These are phyloP conservation scores for Edaphochlamys debaryana DNA, from an alignment of 139 green algal genomes.

Conservation along the genomic window DNA sequence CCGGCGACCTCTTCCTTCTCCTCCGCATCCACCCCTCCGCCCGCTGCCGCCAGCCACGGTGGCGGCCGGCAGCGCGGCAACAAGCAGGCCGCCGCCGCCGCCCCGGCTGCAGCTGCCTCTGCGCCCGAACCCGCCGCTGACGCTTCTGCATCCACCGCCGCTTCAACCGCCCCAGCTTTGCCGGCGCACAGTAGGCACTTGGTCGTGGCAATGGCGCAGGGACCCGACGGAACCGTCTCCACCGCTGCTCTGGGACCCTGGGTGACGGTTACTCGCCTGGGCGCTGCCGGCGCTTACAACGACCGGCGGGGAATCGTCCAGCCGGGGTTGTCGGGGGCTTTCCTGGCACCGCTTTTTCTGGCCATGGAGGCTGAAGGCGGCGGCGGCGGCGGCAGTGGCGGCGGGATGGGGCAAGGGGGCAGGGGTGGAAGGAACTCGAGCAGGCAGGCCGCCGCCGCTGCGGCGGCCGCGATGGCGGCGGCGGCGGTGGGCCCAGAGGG, in stretches of 20 bases:
- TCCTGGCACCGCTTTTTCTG: background rate
- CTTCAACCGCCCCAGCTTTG: background rate
- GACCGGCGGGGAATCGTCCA: slow-evolving; percentile 18
- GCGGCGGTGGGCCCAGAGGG: background rate
- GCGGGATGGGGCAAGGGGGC: background rate
- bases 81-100: background rate
- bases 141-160: background rate
- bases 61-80: background rate
- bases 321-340: background rate
- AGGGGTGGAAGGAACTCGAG: background rate
- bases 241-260: slow-evolving; percentile 3
- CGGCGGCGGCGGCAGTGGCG: background rate
- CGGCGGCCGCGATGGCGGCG: background rate
- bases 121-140: background rate
- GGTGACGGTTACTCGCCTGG: slow-evolving; percentile 27
- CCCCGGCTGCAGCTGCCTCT: background rate
- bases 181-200: slow-evolving; percentile 8
- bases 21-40: background rate
- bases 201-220: slow-evolving; percentile 16
- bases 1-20: background rate
- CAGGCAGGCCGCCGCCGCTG: too few relatives aligned
- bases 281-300: background rate
- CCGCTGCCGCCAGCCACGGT: too few relatives aligned
- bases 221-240: background rate
- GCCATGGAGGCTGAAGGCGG: background rate